Conservation (phyloP, 768 basidiomycete species). For the Suillus fuscotomentosus region DNA sequence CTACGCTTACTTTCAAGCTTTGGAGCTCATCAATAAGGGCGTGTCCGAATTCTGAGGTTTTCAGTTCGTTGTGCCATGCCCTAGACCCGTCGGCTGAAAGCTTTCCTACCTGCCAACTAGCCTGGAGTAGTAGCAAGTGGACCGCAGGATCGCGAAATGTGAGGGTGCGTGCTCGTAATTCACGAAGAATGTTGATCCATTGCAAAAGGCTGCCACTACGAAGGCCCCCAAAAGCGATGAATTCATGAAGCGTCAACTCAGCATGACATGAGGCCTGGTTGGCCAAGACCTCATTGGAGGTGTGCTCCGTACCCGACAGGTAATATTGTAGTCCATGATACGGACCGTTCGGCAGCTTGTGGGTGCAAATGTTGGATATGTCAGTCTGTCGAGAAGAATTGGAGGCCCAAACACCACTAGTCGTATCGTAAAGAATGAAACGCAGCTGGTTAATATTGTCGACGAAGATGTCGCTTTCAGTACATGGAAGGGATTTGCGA, state of each 20-base stretch:
- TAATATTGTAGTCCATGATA: constrained; percentile 38
- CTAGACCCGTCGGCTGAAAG: constrained; percentile 14
- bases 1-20: constrained; percentile 28
- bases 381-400: constrained; percentile 11
- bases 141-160: constrained; percentile 37
- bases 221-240: constrained; percentile 37
- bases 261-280: constrained; percentile 38
- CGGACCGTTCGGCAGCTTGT: constrained; percentile 27
- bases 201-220: constrained; percentile 43
- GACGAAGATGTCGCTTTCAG: constrained; percentile 17
- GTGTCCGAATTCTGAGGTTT: constrained; percentile 27
- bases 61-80: constrained; percentile 39
- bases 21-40: constrained; percentile 32
- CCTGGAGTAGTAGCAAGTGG: constrained; percentile 38
- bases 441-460: constrained; percentile 25
- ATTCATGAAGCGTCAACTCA: constrained; percentile 40
- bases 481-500: constrained; percentile 19
- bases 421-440: constrained; percentile 29
- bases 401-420: constrained; percentile 10
- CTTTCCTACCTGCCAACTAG: constrained; percentile 39
- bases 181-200: constrained; percentile 46
- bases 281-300: constrained; percentile 41
- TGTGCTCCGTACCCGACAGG: constrained; percentile 34
- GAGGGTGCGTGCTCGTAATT: constrained; percentile 34
- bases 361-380: constrained; percentile 25